phyloP scores from a whole-genome alignment of 352 stramenopile genomes.

The Phytophthora sansomeana region DNA sequence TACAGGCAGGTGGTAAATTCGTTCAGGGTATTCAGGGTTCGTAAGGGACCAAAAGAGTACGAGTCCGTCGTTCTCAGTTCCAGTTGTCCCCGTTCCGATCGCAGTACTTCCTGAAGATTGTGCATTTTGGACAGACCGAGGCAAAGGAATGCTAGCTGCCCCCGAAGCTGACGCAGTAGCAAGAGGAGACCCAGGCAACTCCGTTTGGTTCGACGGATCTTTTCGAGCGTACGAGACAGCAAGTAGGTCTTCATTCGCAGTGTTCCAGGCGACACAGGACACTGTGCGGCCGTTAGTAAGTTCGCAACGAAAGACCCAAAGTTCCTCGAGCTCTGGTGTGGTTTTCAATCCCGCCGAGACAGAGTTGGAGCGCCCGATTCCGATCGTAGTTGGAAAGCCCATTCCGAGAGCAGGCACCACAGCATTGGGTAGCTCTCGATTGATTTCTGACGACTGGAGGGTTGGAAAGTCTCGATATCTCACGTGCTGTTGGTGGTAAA shows the following conservation, averaged over 20 bases:
- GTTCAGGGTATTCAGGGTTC: constrained; percentile 93
- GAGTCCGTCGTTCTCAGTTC: constrained; percentile 55
- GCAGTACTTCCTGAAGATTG: constrained; percentile 6
- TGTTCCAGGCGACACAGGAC: constrained; percentile 89
- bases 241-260: constrained; percentile 88
- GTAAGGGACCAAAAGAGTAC: constrained; percentile 95
- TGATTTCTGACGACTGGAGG: constrained; percentile 25
- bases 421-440: constrained; percentile 14
- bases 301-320: constrained; percentile 81
- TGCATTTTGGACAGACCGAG: constrained; percentile 17
- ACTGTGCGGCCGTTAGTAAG: constrained; percentile 68
- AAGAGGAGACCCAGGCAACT: constrained; percentile 4
- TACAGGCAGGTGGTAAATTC: constrained; percentile 80
- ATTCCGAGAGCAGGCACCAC: constrained; percentile 25
- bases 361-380: constrained; percentile 3
- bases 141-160: constrained; percentile 1
- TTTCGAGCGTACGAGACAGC: constrained; percentile 86
- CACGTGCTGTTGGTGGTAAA: constrained; percentile 87
- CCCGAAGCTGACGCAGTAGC: neutral
- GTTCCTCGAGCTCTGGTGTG: constrained; percentile 56
- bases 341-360: constrained; percentile 6
- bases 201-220: constrained; percentile 4
- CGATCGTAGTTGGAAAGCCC: constrained; percentile 23
- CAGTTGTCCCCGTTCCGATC: neutral
- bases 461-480: constrained; percentile 83